Evolutionary conservation across 495 filamentous ascomycete species (phyloP), one percentile per base, ranked within the genome.

Genomic region (Trichoderma orchidacearum): DNA sequence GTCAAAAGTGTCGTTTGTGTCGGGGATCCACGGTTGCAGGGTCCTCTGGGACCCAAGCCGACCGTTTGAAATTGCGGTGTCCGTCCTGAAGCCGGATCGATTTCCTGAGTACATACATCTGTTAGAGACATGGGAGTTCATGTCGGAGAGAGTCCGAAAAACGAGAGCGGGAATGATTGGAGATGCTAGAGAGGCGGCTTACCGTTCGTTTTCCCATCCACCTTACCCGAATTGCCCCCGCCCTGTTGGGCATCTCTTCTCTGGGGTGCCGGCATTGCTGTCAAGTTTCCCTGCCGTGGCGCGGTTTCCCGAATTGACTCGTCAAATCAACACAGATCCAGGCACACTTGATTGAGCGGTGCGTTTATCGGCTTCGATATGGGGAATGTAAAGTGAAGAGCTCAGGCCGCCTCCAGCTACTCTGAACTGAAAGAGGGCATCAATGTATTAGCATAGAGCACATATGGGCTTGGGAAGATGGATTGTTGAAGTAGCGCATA

Each of bases 11-110:
- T 74, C 69, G 53, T 80, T 82, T n/a, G 77, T 69, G 51, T 76
- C 78, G n/a, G 89, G 81, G 53, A 89, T 83, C 93, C 93, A 98
- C 53, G 79, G 84, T 64, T 96, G 83, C 56, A 98, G 74, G 56
- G 81, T 75, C 32, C 92, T 82, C 68, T 96, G 89, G 25, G 80
- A 82, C 56, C 80, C 72, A 13, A 75, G 68, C 36, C 83, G 78
- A 56, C 82, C 79, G 51, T 85, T 85, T 8, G 93, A 90, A 53
- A 98, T 96, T 60, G 95, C 89, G 35, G 79, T 71, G 68, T 98
- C 93, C 0, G 90, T 97, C 56, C 84, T 83, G 73, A 98, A 96
- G 5, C 73, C 78, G 28, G 75, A 56, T 51, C 71, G 60, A 72
- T 68, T 65, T 32, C 71, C 74, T 76, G 15, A 8, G 41, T 3